phyloP scores from a whole-genome alignment of 768 basidiomycete species.

The Boletus rubescentipes region DNA sequence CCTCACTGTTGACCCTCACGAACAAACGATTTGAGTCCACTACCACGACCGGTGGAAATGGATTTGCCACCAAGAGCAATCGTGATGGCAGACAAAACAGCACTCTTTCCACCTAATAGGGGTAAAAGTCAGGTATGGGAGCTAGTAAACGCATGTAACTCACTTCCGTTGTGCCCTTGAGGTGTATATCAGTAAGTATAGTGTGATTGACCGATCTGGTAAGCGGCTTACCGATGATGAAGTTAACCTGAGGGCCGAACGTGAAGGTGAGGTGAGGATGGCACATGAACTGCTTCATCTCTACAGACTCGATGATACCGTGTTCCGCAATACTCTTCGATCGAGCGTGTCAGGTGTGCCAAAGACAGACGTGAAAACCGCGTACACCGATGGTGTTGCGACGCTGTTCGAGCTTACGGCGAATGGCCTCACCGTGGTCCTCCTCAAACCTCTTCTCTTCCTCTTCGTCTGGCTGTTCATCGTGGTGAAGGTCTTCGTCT shows the following conservation, averaged over 20 bases:
- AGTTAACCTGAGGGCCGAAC: slow-evolving; percentile 94
- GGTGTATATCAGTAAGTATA: neutral
- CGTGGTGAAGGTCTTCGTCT: slow-evolving; percentile 35
- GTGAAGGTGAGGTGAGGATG: slow-evolving; percentile 80
- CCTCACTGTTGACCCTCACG: slow-evolving; percentile 77
- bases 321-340: slow-evolving; percentile 74
- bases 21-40: slow-evolving; percentile 80
- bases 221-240: slow-evolving; percentile 74
- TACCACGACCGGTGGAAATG: slow-evolving; percentile 85
- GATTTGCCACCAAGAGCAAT: slow-evolving; percentile 95
- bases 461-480: slow-evolving; percentile 43
- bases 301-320: slow-evolving; percentile 84
- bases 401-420: slow-evolving; percentile 49
- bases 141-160: slow-evolving; percentile 31
- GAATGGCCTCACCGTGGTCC: slow-evolving; percentile 55
- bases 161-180: slow-evolving; percentile 89
- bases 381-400: slow-evolving; percentile 39
- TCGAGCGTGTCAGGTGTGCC: neutral
- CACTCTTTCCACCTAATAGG: slow-evolving; percentile 85
- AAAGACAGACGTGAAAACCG: slow-evolving; percentile 44
- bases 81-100: slow-evolving; percentile 88
- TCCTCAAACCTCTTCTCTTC: slow-evolving; percentile 69
- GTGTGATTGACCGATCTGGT: neutral
- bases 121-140: neutral
- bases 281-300: slow-evolving; percentile 96